phyloP scores from a whole-genome alignment of 495 filamentous ascomycete genomes.

The Aspergillus incahuasiensis region DNA sequence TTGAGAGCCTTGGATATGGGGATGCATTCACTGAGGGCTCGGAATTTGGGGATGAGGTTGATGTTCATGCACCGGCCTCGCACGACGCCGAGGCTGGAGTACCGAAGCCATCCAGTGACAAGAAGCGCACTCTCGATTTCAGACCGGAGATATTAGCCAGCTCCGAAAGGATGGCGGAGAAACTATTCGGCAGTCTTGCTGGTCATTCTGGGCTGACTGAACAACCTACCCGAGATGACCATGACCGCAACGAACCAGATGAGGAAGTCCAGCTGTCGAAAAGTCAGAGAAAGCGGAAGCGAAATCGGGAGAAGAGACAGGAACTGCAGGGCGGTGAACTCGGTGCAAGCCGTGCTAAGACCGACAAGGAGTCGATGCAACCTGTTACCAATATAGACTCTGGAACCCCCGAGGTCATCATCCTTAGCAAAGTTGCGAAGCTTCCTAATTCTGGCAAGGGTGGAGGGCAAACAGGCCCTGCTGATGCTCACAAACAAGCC shows the following conservation, averaged over 20 bases:
- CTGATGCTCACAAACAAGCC: too few species aligned
- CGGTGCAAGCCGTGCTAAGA: not conserved
- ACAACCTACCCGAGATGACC: not conserved
- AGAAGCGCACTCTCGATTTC: not conserved
- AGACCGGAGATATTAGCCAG: not conserved
- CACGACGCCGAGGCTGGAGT: not conserved
- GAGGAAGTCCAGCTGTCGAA: not conserved
- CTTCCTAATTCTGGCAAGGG: not conserved
- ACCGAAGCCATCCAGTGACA: not conserved
- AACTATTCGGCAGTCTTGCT: not conserved
- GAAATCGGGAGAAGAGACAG: constrained; percentile 6
- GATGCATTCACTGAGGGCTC: not conserved
- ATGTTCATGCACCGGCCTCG: constrained; percentile 5
- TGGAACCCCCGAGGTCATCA: not conserved
- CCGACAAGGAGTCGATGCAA: not conserved
- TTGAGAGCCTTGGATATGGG: constrained; percentile 6
- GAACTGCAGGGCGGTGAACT: not conserved
- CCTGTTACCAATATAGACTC: not conserved
- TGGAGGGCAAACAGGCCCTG: too few species aligned
- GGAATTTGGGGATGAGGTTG: constrained; percentile 24
- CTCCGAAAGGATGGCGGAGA: not conserved
- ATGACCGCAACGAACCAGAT: not conserved
- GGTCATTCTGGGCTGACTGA: not conserved
- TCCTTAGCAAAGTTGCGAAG: not conserved
- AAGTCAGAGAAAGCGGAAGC: constrained; percentile 17